These are phyloP conservation scores for Candida piceae DNA, from an alignment of 805 yeast species.

Conservation along the genomic window DNA sequence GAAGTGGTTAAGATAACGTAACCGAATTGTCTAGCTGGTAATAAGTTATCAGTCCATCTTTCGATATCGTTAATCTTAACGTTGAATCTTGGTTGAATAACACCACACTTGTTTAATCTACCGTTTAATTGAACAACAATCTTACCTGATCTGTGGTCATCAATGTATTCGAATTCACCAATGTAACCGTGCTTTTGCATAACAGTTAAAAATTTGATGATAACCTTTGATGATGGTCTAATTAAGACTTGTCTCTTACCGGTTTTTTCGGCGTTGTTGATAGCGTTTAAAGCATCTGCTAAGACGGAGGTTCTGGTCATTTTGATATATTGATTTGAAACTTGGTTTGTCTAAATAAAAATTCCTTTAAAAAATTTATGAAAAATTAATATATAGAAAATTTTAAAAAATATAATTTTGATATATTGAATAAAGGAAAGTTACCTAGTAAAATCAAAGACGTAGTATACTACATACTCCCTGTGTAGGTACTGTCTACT, in stretches of 20 bases:
- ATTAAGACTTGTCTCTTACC: conserved; percentile 98
- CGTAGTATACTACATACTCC: too few relatives aligned
- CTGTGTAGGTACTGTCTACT: too few relatives aligned
- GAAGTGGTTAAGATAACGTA: conserved; percentile 96
- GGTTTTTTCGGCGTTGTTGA: conserved; percentile 98
- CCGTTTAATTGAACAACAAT: conserved; percentile 95
- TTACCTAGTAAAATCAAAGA: too few relatives aligned
- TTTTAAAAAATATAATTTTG: too few relatives aligned
- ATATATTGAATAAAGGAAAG: too few relatives aligned
- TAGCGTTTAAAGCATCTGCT: conserved; percentile 97
- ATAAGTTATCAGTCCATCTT: conserved; percentile 97
- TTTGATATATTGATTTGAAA: conserved; percentile 25
- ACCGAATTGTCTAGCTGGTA: conserved; percentile 99
- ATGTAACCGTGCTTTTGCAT: conserved; percentile 98
- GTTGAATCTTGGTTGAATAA: conserved; percentile 97
- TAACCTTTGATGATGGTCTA: conserved; percentile 98
- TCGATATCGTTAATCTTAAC: conserved; percentile 92
- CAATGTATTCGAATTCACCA: conserved; percentile 97
- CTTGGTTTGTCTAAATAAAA: too few relatives aligned
- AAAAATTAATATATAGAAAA: too few relatives aligned
- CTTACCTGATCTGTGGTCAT: conserved; percentile 99
- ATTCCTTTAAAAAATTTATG: too few relatives aligned
- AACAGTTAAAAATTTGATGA: conserved; percentile 92
- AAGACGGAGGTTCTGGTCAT: conserved; percentile 98
- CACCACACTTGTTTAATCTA: conserved; percentile 98